Evolutionary conservation across 1,139 yeast species (phyloP).

Genomic region (Yamadazyma jaroonii): DNA sequence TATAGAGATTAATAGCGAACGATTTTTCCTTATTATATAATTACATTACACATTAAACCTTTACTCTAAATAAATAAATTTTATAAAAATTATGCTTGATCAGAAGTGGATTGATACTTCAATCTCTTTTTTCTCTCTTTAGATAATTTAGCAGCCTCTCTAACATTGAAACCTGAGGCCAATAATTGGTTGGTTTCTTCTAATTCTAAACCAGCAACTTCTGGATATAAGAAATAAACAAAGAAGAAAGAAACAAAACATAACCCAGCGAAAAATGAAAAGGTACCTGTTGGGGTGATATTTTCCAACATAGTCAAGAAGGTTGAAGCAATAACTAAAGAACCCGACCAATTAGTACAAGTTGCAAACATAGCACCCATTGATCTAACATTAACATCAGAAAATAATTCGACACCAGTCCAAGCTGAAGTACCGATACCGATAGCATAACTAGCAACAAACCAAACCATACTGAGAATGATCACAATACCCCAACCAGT

Average conservation of each 20-base stretch:
- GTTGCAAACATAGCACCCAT: slow-evolving; percentile 89
- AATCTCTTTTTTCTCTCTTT: slow-evolving; percentile 33
- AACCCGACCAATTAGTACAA: slow-evolving; percentile 96
- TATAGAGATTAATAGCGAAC: too few relatives aligned
- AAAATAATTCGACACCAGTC: slow-evolving; percentile 95
- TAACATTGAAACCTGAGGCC: slow-evolving; percentile 80
- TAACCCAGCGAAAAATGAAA: slow-evolving; percentile 82
- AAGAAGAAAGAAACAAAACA: slow-evolving; percentile 68
- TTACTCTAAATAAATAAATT: neutral
- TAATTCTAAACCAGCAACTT: slow-evolving; percentile 81
- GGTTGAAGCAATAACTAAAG: slow-evolving; percentile 84
- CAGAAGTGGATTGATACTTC: slow-evolving; percentile 9
- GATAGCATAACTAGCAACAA: slow-evolving; percentile 85
- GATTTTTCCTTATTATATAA: too few relatives aligned
- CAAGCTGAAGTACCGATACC: slow-evolving; percentile 98
- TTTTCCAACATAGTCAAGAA: slow-evolving; percentile 90
- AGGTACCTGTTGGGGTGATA: slow-evolving; percentile 94
- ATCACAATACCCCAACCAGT: slow-evolving; percentile 86
- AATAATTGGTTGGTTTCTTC: slow-evolving; percentile 86
- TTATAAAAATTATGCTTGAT: neutral
- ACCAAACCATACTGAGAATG: slow-evolving; percentile 79
- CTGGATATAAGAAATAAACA: slow-evolving; percentile 85
- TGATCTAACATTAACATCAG: slow-evolving; percentile 85
- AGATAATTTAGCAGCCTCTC: slow-evolving; percentile 65
- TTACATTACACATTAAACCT: neutral